Evolutionary conservation across 371 early-diverging fungal species (phyloP), one percentile per base, ranked within the genome.

Genomic region (Batrachochytrium dendrobatidis): DNA sequence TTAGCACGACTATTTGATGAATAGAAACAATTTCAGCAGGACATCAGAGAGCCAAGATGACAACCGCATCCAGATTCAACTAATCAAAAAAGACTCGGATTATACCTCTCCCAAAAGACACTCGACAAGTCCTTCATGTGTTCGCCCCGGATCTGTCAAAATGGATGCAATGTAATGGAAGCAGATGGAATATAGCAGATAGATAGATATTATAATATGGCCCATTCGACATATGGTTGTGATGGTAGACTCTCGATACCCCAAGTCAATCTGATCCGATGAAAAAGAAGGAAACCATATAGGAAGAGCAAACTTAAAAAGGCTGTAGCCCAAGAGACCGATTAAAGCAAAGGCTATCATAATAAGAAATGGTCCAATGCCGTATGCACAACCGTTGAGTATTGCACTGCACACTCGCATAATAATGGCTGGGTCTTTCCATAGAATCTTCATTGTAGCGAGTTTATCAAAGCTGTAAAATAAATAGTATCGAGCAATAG

Each of bases 131-230:
- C 31, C 31, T 18, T 22, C 45, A 24, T 51, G 20, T 44, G 63
- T 62, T 28, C 53, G 18, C 10, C 72, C 72, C 30, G 74, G 70
- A 12, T 62, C 56, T 30, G 64, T 59, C 20, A 31, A 20, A 10
- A 64, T 61, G 32, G 61, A 58, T 51, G 55, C 43, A 48, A 30
- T 53, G 48, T 70, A 73, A 55, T 74, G 69, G 52, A 70, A 66
- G 6, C 51, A 39, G 24, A 69, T 62, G 54, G 67, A 60, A 12
- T 54, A 29, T 7, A 73, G 48, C 59, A 74, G 30, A 34, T 67
- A 70, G 48, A 54, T 8, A n/a, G 50, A 46, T 55, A 65, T 62
- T 26, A 57, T 26, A 12, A 32, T 32, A 48, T 66, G 34, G 29
- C 54, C 24, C 34, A 33, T 34, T 39, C 43, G 24, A 52, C 22